Conservation (phyloP, 371 early-diverging fungal genomes). For the Mortierella sp. region DNA sequence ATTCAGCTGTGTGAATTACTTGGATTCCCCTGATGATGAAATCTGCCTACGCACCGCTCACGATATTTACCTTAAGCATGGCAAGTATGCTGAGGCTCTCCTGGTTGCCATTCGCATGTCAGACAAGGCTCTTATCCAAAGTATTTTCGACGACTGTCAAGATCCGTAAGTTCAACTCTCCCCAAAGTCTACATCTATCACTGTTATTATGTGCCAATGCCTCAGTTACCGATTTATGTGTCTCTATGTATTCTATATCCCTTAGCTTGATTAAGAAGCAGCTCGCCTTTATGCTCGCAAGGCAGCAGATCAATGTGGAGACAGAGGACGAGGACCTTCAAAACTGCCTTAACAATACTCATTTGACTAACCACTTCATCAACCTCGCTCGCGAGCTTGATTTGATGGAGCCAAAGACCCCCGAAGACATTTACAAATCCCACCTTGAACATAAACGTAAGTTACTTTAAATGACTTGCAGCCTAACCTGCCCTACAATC, state of each 20-base stretch:
- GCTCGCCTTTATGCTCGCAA: conserved; percentile 93
- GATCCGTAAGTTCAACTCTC: conserved; percentile 75
- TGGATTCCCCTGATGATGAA: conserved; percentile 92
- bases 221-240: neutral
- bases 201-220: neutral
- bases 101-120: conserved; percentile 89
- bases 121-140: conserved; percentile 83
- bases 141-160: conserved; percentile 89
- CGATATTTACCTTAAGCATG: conserved; percentile 88
- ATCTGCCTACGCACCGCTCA: conserved; percentile 89
- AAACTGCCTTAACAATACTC: conserved; percentile 90
- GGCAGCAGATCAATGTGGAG: conserved; percentile 88
- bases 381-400: conserved; percentile 93
- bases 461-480: conserved; percentile 13
- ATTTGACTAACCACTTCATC: conserved; percentile 88
- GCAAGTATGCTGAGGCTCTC: conserved; percentile 86
- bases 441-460: conserved; percentile 91
- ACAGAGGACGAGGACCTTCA: conserved; percentile 85
- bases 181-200: neutral
- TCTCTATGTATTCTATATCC: neutral
- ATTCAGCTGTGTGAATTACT: conserved; percentile 88
- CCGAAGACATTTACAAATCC: conserved; percentile 98
- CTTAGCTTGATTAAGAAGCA: conserved; percentile 87
- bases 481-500: neutral
- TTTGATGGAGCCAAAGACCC: conserved; percentile 94